Percentiles rank a stretch among this genome's conserved stretches.
Evolutionary conservation across 306 rosid species (phyloP).

Genomic region (Cicer chorassanicum): DNA sequence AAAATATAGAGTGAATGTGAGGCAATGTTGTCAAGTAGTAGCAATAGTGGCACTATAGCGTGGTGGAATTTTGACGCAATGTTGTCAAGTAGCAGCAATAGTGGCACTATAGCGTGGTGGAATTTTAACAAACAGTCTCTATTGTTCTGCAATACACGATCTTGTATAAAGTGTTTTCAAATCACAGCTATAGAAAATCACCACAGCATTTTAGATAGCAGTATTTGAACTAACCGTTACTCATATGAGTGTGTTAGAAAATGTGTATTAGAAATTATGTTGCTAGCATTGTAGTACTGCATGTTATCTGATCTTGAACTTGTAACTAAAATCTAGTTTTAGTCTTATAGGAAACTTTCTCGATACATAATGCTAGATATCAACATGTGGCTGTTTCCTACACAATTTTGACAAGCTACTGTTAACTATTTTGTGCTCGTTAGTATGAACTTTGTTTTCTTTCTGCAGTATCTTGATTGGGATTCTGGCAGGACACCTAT

Average conservation of each 20-base stretch:
- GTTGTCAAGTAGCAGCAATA: not conserved
- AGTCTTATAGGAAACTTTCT: not conserved
- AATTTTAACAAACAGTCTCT: no score
- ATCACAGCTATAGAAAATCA: no score
- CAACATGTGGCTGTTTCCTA: not conserved
- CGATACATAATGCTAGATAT: not conserved
- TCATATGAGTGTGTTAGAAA: not conserved
- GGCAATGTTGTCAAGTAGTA: not conserved
- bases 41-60: not conserved
- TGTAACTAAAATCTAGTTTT: not conserved
- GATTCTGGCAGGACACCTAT: constrained; percentile 57
- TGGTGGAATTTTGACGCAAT: not conserved
- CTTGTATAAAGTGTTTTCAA: no score
- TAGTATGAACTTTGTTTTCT: constrained; percentile 31
- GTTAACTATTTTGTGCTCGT: constrained; percentile 6
- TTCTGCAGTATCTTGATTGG: constrained; percentile 67
- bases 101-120: not conserved
- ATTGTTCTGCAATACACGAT: no score
- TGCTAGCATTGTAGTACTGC: not conserved
- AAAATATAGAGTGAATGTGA: not conserved
- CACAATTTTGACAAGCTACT: constrained; percentile 4
- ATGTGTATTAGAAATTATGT: not conserved
- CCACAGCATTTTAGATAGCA: no score
- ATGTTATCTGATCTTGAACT: not conserved
- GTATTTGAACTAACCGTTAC: no score